These are phyloP conservation scores for Chalciporus pseudorubinellus DNA, from an alignment of 768 basidiomycete species.

Conservation along the genomic window DNA sequence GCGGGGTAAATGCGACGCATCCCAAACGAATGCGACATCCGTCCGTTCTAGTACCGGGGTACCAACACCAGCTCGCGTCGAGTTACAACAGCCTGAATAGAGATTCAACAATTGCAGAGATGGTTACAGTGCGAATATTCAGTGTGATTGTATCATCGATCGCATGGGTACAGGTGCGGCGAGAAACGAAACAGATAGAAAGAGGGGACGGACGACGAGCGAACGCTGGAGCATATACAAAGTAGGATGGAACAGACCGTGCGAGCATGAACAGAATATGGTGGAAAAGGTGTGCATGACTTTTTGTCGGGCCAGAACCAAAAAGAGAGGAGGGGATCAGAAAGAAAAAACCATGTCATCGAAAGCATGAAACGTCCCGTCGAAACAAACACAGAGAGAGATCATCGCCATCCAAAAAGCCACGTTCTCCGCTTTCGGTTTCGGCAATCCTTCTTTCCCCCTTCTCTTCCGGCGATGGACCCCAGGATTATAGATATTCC, in stretches of 20 bases:
- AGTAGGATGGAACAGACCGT: constrained; percentile 9
- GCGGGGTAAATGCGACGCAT: neutral
- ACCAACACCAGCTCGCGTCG: no score
- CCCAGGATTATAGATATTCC: constrained; percentile 17
- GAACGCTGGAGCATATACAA: constrained; percentile 3
- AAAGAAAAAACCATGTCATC: neutral
- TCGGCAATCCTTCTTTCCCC: constrained; percentile 8
- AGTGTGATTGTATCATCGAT: constrained; percentile 11
- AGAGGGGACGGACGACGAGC: neutral
- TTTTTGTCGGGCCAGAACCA: constrained; percentile 14
- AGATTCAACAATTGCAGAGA: neutral
- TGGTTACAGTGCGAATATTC: constrained; percentile 14
- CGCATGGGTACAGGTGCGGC: constrained; percentile 8
- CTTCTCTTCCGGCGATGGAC: constrained; percentile 14
- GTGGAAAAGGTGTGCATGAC: constrained; percentile 12
- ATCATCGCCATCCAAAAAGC: constrained; percentile 12
- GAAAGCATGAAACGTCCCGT: neutral
- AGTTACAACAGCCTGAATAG: neutral
- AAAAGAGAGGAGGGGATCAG: constrained; percentile 4
- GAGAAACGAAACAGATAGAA: constrained; percentile 8
- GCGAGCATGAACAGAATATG: constrained; percentile 5
- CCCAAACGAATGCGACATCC: neutral
- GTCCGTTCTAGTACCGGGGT: no score
- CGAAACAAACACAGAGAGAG: constrained; percentile 5
- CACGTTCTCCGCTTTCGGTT: constrained; percentile 8